phyloP scores from a whole-genome alignment of 495 filamentous ascomycete species.

The Chaetomidium leptoderma region DNA sequence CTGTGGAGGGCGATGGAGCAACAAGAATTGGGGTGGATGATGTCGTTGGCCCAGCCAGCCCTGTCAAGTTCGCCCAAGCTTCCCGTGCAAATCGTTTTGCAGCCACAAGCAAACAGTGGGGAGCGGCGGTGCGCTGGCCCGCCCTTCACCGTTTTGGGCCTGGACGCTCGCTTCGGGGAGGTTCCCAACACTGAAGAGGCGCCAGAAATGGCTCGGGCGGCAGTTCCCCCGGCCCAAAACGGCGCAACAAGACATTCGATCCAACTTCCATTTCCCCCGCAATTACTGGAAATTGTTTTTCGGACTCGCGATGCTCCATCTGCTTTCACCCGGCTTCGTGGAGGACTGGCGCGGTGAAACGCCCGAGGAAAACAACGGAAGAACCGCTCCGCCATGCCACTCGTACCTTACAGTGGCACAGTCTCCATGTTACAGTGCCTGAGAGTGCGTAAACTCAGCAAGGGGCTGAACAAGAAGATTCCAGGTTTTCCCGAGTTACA shows the following conservation, averaged over 20 bases:
- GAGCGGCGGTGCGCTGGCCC: conserved; percentile 19
- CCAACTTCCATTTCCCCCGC: background rate
- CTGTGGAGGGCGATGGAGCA: background rate
- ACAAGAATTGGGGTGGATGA: conserved; percentile 10
- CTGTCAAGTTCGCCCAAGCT: background rate
- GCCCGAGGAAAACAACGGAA: background rate
- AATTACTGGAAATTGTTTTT: background rate
- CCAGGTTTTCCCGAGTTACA: background rate
- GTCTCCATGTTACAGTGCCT: background rate
- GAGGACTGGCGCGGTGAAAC: background rate
- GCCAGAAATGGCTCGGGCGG: conserved; percentile 1
- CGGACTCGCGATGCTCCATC: background rate
- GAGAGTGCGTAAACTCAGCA: too few relatives aligned
- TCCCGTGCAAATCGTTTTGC: background rate
- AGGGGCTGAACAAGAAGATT: background rate
- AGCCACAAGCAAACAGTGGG: conserved; percentile 5
- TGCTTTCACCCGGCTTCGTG: background rate
- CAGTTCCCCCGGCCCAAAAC: conserved; percentile 4
- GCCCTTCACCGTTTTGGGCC: conserved; percentile 17
- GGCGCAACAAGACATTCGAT: background rate
- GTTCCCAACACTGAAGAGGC: background rate
- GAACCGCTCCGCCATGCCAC: background rate
- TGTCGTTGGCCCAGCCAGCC: conserved; percentile 11
- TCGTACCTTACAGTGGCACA: background rate
- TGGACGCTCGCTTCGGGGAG: conserved; percentile 11